These are phyloP conservation scores for Hordeum vulgare DNA, from an alignment of 176 grass and related monocot genomes.

Conservation along the genomic window MorexV3_pseudomolecules_assembly NC_058522.1:468971585-468972084, in stretches of 20 bases:
- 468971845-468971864: neutral
- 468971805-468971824: too few relatives aligned
- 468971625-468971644: conserved; percentile 64
- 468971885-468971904: neutral
- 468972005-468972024: neutral
- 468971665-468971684: conserved; percentile 56
- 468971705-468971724: conserved; percentile 59
- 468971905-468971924: neutral
- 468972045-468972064: neutral
- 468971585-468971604: conserved; percentile 93
- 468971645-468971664: conserved; percentile 71
- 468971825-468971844: neutral
- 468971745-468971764: neutral
- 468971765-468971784: neutral
- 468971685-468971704: conserved; percentile 64
- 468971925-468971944: neutral
- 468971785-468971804: neutral
- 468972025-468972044: neutral
- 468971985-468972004: neutral
- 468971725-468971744: neutral
- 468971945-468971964: neutral
- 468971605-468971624: conserved; percentile 81
- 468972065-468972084: neutral
- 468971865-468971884: neutral
- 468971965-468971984: neutral